These are phyloP conservation scores for Anisodus acutangulus DNA, from an alignment of 257 asterid genomes.

Conservation along the genomic window DNA sequence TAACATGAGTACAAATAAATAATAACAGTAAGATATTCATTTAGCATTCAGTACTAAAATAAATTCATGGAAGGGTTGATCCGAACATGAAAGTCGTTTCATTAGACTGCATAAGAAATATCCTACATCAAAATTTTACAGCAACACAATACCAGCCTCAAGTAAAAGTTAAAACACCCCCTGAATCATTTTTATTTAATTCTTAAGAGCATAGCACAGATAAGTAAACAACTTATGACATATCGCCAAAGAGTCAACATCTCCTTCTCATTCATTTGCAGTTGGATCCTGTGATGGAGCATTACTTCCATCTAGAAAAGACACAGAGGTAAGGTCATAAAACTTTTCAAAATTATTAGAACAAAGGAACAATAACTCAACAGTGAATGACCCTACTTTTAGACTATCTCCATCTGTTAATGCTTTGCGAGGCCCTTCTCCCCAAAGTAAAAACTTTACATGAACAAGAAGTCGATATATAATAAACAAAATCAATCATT, in stretches of 20 bases:
- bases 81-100: conserved; percentile 28
- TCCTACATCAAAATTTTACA: conserved; percentile 38
- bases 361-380: conserved; percentile 17
- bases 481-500: not conserved
- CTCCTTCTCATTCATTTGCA: conserved; percentile 49
- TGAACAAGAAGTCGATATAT: not conserved
- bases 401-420: not conserved
- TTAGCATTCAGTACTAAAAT: not conserved
- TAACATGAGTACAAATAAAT: not conserved
- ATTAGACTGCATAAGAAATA: conserved; percentile 38
- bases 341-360: conserved; percentile 5
- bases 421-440: not conserved
- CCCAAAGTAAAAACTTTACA: not conserved
- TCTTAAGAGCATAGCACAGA: not conserved
- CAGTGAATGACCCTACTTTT: not conserved
- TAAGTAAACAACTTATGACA: not conserved
- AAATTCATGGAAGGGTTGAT: conserved; percentile 1
- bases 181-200: not conserved
- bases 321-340: conserved; percentile 4
- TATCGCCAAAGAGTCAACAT: conserved; percentile 23
- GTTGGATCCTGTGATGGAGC: conserved; percentile 57
- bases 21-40: not conserved
- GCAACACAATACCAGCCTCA: conserved; percentile 31
- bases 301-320: conserved; percentile 58
- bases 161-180: not conserved